Percentiles rank a stretch among this genome's conserved stretches.
Evolutionary conservation across 2,329 filamentous ascomycete genomes (phyloP).

Genomic region (Fusarium stilboides): DNA sequence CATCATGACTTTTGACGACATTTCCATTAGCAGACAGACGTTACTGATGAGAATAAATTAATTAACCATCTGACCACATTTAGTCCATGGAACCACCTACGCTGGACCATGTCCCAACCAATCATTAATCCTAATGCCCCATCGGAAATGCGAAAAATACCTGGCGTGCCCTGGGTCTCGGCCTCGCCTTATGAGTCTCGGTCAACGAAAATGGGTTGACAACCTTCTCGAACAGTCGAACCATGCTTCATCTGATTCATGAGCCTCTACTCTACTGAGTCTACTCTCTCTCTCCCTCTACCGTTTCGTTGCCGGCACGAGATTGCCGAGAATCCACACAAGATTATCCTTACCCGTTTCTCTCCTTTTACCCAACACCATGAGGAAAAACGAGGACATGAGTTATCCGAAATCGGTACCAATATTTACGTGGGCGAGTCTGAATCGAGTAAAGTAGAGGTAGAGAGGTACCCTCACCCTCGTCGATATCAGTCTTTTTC

Average conservation of each 20-base stretch:
- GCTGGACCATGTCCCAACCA: slow-evolving; percentile 17
- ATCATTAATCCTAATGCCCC: slow-evolving; percentile 22
- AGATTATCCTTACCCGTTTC: slow-evolving; percentile 14
- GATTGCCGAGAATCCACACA: slow-evolving; percentile 43
- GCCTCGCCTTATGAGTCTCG: slow-evolving; percentile 30
- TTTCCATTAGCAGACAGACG: slow-evolving; percentile 3
- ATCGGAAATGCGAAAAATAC: slow-evolving; percentile 19
- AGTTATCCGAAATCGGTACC: slow-evolving; percentile 32
- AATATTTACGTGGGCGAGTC: slow-evolving; percentile 35
- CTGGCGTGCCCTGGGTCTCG: slow-evolving; percentile 18
- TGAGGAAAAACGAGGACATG: slow-evolving; percentile 17
- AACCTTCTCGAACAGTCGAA: slow-evolving; percentile 29
- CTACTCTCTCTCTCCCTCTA: slow-evolving; percentile 6
- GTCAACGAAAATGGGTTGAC: slow-evolving; percentile 42
- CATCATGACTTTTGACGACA: not conserved
- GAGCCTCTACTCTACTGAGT: slow-evolving; percentile 1
- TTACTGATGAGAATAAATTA: not conserved
- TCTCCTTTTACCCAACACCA: slow-evolving; percentile 14
- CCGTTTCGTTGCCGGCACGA: slow-evolving; percentile 34
- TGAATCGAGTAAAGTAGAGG: slow-evolving; percentile 35
- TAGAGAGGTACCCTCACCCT: slow-evolving; percentile 7
- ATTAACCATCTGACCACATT: slow-evolving; percentile 13
- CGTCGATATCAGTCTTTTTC: slow-evolving; percentile 30
- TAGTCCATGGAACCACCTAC: slow-evolving; percentile 13
- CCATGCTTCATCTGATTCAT: slow-evolving; percentile 26